phyloP scores from a whole-genome alignment of 345 rosid species.

The Brassica incana region DNA sequence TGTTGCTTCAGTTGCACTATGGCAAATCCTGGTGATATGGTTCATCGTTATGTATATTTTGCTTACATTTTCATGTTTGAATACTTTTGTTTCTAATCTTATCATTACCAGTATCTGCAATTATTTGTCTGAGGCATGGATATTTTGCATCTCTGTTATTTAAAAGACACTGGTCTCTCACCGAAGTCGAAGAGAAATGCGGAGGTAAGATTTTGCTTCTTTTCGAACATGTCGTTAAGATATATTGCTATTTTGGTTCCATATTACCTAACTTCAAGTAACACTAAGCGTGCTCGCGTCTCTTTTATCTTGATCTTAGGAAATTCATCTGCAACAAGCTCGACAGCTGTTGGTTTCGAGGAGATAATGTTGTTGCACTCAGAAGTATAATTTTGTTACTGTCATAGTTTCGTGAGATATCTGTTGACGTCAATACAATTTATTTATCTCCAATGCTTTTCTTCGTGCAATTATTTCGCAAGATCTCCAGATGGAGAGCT shows the following conservation, averaged over 20 bases:
- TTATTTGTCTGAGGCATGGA: constrained; percentile 53
- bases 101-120: background rate
- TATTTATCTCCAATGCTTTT: constrained; percentile 18
- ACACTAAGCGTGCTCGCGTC: constrained; percentile 13
- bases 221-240: background rate
- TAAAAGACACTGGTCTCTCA: constrained; percentile 43
- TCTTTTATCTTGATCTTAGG: constrained; percentile 24
- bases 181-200: constrained; percentile 38
- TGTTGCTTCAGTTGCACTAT: constrained; percentile 87
- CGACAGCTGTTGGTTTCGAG: constrained; percentile 81
- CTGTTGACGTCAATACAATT: background rate
- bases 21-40: constrained; percentile 65
- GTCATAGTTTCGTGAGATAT: constrained; percentile 27
- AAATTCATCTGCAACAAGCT: constrained; percentile 41
- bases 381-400: constrained; percentile 60
- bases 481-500: constrained; percentile 77
- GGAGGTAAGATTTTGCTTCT: constrained; percentile 38
- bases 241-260: background rate
- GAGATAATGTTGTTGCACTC: constrained; percentile 94
- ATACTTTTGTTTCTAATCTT: background rate
- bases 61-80: background rate
- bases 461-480: constrained; percentile 32
- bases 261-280: background rate
- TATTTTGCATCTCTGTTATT: constrained; percentile 61
- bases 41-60: constrained; percentile 64